Base-by-base conservation (phyloP, 805 yeast species). In the Starmerella cellae region DNA sequence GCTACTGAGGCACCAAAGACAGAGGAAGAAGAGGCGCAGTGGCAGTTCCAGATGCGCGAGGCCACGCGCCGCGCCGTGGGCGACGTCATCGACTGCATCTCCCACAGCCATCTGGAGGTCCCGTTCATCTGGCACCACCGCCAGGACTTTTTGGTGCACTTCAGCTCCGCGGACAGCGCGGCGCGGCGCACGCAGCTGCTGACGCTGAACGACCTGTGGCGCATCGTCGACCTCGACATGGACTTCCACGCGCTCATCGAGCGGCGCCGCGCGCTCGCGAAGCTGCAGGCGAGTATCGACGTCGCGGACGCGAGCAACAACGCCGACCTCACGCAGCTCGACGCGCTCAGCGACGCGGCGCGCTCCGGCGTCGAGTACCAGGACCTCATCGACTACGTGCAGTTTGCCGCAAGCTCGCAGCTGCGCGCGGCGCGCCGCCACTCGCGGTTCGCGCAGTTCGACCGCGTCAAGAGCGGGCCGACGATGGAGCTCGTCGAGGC, bases 111-210 rank as follows among this genome's bases (percentile, higher is more conserved):
- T 45, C 70, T 80, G 49, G 98, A 91, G 59, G 95, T 88, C 4
- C 97, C 98, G 10, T 82, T 85, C 55, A 85, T 91, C 47, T 85
- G 94, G 82, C 81, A 85, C 21, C 94, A 85, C 58, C 81, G 97
- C 60, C 82, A 94, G 62, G 97, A 91, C 61, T 84, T 82, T 57
- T 67, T 84, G 17, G 64, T 82, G 46, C 68, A 68, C 53, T 71
- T 82, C 9, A 41, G 39, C 17, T 35, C 48, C 2, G 63, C 69
- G 10, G 66, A 64, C 45, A 65, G 65, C 38, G 66, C 61, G 19
- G 65, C 66, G 24, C 72, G 66, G 11, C 60, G 62, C 23, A 64
- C 67, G 23, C 53, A 48, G 42, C 53, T 67, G 33, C 54, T 66
- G 19, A 46, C 68, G 42, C 93, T 81, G 62, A 87, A 83, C 61